Evolutionary conservation across 2,329 filamentous ascomycete genomes (phyloP).

Genomic region (Trichophyton verrucosum): DNA sequence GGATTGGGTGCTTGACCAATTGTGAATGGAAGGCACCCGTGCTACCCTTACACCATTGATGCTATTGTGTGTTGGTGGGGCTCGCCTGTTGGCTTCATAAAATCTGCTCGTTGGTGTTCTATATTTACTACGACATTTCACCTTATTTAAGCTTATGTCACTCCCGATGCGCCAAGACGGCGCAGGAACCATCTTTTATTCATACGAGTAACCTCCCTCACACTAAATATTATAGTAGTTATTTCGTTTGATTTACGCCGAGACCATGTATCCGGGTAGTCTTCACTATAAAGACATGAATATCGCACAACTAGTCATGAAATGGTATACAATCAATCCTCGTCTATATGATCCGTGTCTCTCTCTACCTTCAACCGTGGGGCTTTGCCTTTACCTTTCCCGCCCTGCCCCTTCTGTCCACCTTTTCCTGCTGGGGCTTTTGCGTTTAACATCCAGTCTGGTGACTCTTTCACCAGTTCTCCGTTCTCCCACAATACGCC

Average conservation of each 20-base stretch:
- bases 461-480: slow-evolving; percentile 39
- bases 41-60: background rate
- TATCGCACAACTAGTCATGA: no score
- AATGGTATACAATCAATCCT: background rate
- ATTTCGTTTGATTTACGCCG: background rate
- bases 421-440: slow-evolving; percentile 24
- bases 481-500: slow-evolving; percentile 55
- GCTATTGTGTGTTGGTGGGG: background rate
- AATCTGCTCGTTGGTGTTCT: background rate
- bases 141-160: background rate
- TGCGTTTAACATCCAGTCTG: slow-evolving; percentile 31
- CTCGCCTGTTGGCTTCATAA: background rate
- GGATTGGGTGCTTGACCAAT: background rate
- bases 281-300: background rate
- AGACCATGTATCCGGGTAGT: background rate
- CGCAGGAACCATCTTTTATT: background rate
- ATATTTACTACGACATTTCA: background rate
- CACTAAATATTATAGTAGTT: background rate
- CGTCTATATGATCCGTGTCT: slow-evolving; percentile 6
- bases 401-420: slow-evolving; percentile 12
- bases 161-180: background rate
- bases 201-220: background rate
- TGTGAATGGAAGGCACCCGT: background rate
- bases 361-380: slow-evolving; percentile 8
- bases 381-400: slow-evolving; percentile 15